These are phyloP conservation scores for Entrophospora sp. DNA, from an alignment of 192 early-diverging fungal species.

Conservation along the genomic window DNA sequence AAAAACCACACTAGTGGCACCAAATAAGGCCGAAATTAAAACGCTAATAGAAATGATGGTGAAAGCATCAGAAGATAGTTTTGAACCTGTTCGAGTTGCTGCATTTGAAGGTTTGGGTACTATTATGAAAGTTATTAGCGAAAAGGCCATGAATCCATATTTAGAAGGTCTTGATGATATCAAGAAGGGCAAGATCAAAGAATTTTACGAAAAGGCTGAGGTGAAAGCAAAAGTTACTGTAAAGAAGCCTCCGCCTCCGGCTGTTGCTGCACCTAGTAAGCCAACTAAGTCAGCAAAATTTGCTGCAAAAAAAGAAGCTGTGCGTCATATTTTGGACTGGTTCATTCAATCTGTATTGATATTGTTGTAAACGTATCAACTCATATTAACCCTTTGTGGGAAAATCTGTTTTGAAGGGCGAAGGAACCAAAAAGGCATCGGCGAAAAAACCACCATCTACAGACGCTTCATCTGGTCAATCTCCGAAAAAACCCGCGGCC, in stretches of 20 bases:
- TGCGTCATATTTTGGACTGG: constrained; percentile 1
- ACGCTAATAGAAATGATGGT: constrained; percentile 66
- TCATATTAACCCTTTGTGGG: not conserved
- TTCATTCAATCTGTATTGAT: not conserved
- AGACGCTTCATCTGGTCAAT: no score
- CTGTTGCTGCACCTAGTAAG: not conserved
- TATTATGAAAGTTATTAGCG: constrained; percentile 79
- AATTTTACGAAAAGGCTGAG: constrained; percentile 81
- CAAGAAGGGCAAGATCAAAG: constrained; percentile 79
- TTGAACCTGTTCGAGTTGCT: constrained; percentile 72
- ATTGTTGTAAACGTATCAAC: not conserved
- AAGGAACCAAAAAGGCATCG: constrained; percentile 22
- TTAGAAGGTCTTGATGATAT: constrained; percentile 82
- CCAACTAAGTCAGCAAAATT: not conserved
- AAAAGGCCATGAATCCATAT: constrained; percentile 62
- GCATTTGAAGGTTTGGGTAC: constrained; percentile 82
- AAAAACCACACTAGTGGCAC: constrained; percentile 56
- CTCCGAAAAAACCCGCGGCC: constrained; percentile 16
- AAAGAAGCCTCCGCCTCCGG: constrained; percentile 27
- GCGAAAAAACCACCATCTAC: constrained; percentile 20
- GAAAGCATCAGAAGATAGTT: constrained; percentile 75
- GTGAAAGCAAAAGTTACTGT: constrained; percentile 56
- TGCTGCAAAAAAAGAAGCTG: not conserved
- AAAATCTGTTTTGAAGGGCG: not conserved
- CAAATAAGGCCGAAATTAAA: constrained; percentile 77